These are phyloP conservation scores for Medicago arabica DNA, from an alignment of 306 rosid species.

Conservation along the genomic window DNA sequence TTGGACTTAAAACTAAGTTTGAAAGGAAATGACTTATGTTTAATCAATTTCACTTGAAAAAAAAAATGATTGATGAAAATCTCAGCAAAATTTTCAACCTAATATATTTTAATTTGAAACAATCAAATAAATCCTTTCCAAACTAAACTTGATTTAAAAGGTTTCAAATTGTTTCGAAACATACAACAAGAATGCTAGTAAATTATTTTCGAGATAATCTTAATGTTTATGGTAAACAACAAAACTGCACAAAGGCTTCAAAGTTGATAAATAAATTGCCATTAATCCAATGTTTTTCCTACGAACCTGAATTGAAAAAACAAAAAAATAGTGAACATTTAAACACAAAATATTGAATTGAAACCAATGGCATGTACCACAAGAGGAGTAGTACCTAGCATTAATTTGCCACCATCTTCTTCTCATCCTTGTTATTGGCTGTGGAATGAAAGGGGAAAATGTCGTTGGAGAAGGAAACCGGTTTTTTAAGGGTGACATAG, in stretches of 20 bases:
- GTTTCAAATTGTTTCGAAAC: not conserved
- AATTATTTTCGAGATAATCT: not conserved
- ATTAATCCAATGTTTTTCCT: slow-evolving; percentile 13
- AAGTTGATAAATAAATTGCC: not conserved
- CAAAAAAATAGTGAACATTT: not conserved
- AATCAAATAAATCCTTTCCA: not conserved
- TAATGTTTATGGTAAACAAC: slow-evolving; percentile 7
- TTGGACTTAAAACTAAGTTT: too few relatives aligned
- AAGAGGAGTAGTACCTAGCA: slow-evolving; percentile 41
- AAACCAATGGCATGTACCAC: not conserved
- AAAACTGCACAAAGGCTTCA: slow-evolving; percentile 7
- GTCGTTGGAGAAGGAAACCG: slow-evolving; percentile 56
- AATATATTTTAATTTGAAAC: not conserved
- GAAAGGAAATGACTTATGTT: not conserved
- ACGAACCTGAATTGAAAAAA: not conserved
- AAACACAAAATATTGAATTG: slow-evolving; percentile 18
- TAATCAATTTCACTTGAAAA: not conserved
- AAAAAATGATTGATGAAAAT: not conserved
- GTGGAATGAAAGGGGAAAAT: slow-evolving; percentile 54
- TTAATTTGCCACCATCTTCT: slow-evolving; percentile 18
- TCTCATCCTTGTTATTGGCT: slow-evolving; percentile 45
- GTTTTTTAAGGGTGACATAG: slow-evolving; percentile 70
- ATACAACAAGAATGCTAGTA: not conserved
- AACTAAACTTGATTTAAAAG: not conserved
- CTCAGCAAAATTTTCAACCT: not conserved